Base-by-base conservation (phyloP, 2,329 filamentous ascomycete species). In the Xylaria sp. region DNA sequence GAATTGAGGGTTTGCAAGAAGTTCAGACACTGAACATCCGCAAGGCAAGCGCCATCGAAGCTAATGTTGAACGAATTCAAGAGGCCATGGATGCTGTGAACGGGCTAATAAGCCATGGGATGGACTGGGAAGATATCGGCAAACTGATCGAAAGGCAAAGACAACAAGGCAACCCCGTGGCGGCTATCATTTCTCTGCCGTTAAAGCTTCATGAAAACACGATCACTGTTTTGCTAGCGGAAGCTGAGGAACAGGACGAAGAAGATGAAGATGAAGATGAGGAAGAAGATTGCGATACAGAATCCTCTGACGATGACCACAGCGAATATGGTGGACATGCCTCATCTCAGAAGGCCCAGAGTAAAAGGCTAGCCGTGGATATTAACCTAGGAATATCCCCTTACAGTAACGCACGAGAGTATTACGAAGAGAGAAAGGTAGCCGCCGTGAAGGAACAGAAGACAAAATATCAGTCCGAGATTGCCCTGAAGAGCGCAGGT, bases 71-170 rank as follows among this genome's bases (percentile, higher is more conserved):
- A 70, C 84, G 92, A 54, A 92, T 97, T 0, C 90, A 96, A 71
- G 94, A 97, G 75, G 92, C 91, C 3, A 92, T 92, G 72, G 90
- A 92, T 71, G 92, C 94, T 2, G 88, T 99, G 56, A 97, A 96
- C 72, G 90, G 91, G 0, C 78, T 97, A n/a, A 85, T 99, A 61
- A 85, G 85, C 4, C 91, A 96, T 70, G 93, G 93, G 9, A 97
- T 97, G 92, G 94, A 99, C 68, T 99, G 94, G 94, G 86, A 91
- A 9, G 90, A 97, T 65, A 92, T 97, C 68, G 91, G 84, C 8
- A 89, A 88, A 60, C 77, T 99, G 63, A 90, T 99, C 55, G 91
- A 96, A 71, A 84, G 91, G 65, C 93, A 97, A 72, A 90, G 95
- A 72, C 85, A 80, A 62, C 81, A 87, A 53, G 81, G 85, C 34